A percentile compares a stretch with the other conserved stretches of the same genome.
Evolutionary conservation across 257 asterid species (phyloP).

Genomic region (Lantana camara): DNA sequence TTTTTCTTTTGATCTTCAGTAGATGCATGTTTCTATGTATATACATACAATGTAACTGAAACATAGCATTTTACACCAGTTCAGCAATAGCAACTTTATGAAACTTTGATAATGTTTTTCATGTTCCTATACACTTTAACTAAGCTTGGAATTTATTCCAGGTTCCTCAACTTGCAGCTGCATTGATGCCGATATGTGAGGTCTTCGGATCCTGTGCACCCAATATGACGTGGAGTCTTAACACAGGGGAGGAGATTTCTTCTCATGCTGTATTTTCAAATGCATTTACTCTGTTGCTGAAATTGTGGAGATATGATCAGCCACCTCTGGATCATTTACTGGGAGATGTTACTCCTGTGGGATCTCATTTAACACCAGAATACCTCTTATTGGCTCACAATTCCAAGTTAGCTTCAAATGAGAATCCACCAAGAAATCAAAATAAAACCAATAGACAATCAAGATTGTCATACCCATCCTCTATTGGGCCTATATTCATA

Average conservation of each 20-base stretch:
- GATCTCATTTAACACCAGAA: constrained; percentile 80
- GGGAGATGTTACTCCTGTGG: constrained; percentile 76
- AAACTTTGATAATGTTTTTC: background rate
- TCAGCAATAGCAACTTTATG: background rate
- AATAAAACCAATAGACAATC: constrained; percentile 51
- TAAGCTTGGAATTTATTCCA: constrained; percentile 35
- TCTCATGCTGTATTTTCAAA: constrained; percentile 87
- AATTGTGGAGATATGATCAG: constrained; percentile 92
- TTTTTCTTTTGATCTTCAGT: constrained; percentile 3
- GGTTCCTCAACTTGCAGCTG: constrained; percentile 98
- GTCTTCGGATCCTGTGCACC: constrained; percentile 91
- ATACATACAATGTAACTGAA: constrained; percentile 5
- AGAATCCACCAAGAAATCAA: constrained; percentile 47
- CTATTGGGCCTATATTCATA: constrained; percentile 64
- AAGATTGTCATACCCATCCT: constrained; percentile 55
- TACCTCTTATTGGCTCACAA: constrained; percentile 79
- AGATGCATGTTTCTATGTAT: constrained; percentile 15
- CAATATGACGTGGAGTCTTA: constrained; percentile 71
- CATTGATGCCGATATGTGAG: constrained; percentile 96
- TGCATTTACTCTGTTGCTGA: constrained; percentile 88
- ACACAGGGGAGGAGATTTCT: constrained; percentile 76
- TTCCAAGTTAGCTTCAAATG: constrained; percentile 59
- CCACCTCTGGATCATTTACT: constrained; percentile 76
- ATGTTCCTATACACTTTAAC: constrained; percentile 22
- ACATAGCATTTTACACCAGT: background rate